A percentile compares a stretch with the other conserved stretches of the same genome.
phyloP scores from a whole-genome alignment of 2,329 filamentous ascomycete species.

The Fusarium multiceps region DNA sequence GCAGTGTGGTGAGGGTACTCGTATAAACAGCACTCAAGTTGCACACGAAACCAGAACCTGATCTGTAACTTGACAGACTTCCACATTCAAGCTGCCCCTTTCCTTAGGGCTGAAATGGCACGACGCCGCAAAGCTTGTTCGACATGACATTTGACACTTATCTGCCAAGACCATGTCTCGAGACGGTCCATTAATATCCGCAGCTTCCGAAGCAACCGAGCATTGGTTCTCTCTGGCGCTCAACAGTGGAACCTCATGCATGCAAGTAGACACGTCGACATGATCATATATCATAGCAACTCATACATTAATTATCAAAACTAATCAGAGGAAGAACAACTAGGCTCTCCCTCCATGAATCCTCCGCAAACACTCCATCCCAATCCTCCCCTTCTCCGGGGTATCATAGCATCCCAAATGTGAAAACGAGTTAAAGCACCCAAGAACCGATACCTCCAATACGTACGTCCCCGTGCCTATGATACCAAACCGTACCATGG shows the following conservation, averaged over 20 bases:
- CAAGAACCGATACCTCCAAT: conserved; percentile 25
- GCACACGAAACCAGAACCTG: not conserved
- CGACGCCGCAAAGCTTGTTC: conserved; percentile 30
- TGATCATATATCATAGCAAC: conserved; percentile 1
- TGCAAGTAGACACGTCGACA: not conserved
- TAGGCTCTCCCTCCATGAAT: not conserved
- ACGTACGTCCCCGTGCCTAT: conserved; percentile 15
- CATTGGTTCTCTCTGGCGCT: not conserved
- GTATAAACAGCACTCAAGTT: not conserved
- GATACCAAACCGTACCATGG: conserved; percentile 27
- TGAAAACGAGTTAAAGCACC: conserved; percentile 32
- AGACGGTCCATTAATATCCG: conserved; percentile 15
- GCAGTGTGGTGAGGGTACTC: not conserved
- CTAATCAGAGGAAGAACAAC: conserved; percentile 27
- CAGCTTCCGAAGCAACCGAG: conserved; percentile 17
- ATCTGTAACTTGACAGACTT: not conserved
- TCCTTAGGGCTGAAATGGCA: conserved; percentile 23
- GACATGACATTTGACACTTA: not conserved
- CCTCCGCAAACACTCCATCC: conserved; percentile 25
- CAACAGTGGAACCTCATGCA: not conserved
- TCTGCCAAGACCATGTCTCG: not conserved
- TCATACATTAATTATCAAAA: conserved; percentile 36
- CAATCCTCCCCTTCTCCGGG: conserved; percentile 32
- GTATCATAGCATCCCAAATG: conserved; percentile 39
- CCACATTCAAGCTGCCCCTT: conserved; percentile 9